Evolutionary conservation across 139 green algal species (phyloP), one percentile per base, ranked within the genome.

Genomic region (Gonium pectorale): DNA sequence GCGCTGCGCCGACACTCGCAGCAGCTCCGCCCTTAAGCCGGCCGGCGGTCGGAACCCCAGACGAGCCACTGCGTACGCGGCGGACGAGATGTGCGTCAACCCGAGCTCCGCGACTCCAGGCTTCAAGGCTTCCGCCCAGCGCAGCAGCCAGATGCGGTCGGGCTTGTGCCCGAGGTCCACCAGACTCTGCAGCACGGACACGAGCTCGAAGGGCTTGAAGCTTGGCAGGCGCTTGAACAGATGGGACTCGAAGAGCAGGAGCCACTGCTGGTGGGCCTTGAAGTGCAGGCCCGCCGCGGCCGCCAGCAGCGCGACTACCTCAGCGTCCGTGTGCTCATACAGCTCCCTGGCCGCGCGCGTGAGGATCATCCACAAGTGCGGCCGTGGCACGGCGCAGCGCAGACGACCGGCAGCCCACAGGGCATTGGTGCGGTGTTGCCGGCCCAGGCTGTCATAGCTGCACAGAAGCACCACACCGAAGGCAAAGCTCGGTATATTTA

Each of bases 101-200:
- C 38, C 26, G 2, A 69, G 54, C 24, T 11, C 38, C 11, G 7
- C 2, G 6, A 81, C 5, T 13, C 26, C 21, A 1, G 74, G 73
- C 46, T 72, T 44, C 38, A 86, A 38, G 31, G 62, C 74, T 38
- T 66, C 81, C 8, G 81, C 49, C 81, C 81, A 90, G 22, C 87
- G 78, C 51, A 59, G n/a, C 79, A 88, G 44, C 86, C 85, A 75
- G 43, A 82, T 66, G 41, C 85, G 71, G n/a, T 49, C 69, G 29
- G 80, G 80, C n/a, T 83, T 88, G 80, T 94, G 94, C 3, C 92
- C 70, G n/a, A 82, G 19, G 7, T n/a, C 41, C 41, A n/a, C 75
- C 29, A 71, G 9, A 29, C 8, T n/a, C 40, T 33, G 17, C 59
- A 82, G 75, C n/a, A 60, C 52, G 17, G 27, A 13, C 15, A 27